Conservation (phyloP, 106 monocot species). For the Dioscorea alata region DNA sequence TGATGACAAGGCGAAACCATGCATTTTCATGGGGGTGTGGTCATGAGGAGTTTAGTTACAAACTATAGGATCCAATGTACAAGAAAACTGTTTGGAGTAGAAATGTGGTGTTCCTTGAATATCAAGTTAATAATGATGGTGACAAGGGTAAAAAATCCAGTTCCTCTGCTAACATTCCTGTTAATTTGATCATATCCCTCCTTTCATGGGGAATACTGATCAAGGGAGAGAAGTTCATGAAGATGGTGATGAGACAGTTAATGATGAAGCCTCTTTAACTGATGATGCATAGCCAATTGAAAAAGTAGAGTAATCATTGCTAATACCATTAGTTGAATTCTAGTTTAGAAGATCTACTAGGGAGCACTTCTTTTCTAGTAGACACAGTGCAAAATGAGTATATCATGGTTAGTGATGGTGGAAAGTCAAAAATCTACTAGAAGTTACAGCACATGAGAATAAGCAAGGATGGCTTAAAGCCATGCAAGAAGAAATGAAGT, state of each 20-base stretch:
- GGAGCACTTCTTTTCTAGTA: background rate
- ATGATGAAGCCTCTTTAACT: background rate
- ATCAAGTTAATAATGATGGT: background rate
- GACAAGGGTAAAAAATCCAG: background rate
- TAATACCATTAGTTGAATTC: background rate
- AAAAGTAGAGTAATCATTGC: background rate
- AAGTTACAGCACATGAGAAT: too few species aligned
- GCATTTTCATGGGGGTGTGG: conserved; percentile 4
- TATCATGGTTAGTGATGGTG: background rate
- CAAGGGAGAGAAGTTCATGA: background rate
- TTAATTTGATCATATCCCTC: background rate
- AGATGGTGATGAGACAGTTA: background rate
- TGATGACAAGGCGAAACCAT: background rate
- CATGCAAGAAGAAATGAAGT: too few species aligned
- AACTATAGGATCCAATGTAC: background rate
- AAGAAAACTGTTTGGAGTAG: background rate
- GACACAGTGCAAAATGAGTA: background rate
- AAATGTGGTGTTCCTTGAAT: conserved; percentile 6
- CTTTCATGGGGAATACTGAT: background rate
- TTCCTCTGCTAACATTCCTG: too few species aligned
- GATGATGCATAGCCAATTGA: background rate
- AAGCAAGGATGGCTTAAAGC: too few species aligned
- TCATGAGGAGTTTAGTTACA: conserved; percentile 7
- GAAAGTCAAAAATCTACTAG: background rate
- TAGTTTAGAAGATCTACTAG: background rate